Evolutionary conservation across 192 early-diverging fungal species (phyloP).

Genomic region (Podila epigama): DNA sequence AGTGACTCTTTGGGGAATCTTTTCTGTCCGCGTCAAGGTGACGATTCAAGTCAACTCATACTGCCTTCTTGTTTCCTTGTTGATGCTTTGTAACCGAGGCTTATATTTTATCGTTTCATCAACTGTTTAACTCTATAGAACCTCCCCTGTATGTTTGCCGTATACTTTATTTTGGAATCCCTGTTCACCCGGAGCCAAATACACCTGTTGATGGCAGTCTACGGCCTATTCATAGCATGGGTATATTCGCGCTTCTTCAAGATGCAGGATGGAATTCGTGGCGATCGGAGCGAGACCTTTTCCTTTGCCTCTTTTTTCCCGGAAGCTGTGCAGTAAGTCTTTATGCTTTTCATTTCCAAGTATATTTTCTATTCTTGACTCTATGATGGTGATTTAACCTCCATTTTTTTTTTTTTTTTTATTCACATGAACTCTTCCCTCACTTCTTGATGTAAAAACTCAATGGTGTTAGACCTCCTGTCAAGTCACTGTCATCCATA

Average conservation of each 20-base stretch:
- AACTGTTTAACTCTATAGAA: slow-evolving; percentile 32
- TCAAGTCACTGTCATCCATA: not conserved
- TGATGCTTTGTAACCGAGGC: slow-evolving; percentile 44
- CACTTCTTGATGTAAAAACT: not conserved
- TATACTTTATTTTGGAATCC: slow-evolving; percentile 51
- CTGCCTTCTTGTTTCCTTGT: slow-evolving; percentile 48
- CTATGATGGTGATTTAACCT: too few relatives aligned
- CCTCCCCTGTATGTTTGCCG: slow-evolving; percentile 55
- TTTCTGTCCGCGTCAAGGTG: slow-evolving; percentile 84
- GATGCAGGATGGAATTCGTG: slow-evolving; percentile 75
- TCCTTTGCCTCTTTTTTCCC: slow-evolving; percentile 92
- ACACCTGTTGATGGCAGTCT: slow-evolving; percentile 73
- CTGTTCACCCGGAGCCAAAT: slow-evolving; percentile 58
- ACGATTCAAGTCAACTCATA: slow-evolving; percentile 29
- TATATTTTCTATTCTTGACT: too few relatives aligned
- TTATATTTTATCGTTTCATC: not conserved
- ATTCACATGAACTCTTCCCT: not conserved
- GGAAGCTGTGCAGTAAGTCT: slow-evolving; percentile 73
- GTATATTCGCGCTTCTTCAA: slow-evolving; percentile 89
- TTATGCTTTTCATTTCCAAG: not conserved
- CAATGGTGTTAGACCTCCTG: slow-evolving; percentile 7
- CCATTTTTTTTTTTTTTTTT: not conserved
- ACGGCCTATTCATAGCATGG: slow-evolving; percentile 80
- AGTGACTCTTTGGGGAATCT: slow-evolving; percentile 66
- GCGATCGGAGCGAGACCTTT: slow-evolving; percentile 93